Evolutionary conservation across 331 rosid genomes (phyloP), one percentile per base, ranked within the genome.

Genomic region (Cydonia oblonga): DNA sequence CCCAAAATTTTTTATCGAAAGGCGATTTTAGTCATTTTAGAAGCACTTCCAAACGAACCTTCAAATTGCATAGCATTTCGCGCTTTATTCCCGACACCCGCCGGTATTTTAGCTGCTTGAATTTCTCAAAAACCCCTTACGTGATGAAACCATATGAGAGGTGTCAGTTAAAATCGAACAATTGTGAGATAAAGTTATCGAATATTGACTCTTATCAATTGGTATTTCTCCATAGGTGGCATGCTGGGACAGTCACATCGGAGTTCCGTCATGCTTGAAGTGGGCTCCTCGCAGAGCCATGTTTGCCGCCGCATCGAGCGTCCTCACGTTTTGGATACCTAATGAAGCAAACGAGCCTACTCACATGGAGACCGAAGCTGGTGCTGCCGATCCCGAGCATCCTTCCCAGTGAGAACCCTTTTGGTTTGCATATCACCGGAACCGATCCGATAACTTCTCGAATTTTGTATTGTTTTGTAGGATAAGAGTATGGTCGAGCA

Each of bases 231-330:
- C 44, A 9, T 69, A 91, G 98, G 96, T 95, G 80, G 93, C 93
- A 67, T 64, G 81, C 84, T 91, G 96, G 99, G 90, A 69, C 84
- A 95, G 96, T 29, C 85, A 87, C 70, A 86, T 95, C 30, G 97
- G 99, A 4, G 96, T 88, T 56, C 87, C 96, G 25, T 95, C 81
- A 3, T 91, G 99, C 91, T 76, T 95, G 87, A 95, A 87, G 79
- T 91, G 99, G 96, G 96, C 96, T 63, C 97, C 97, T 52, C 96
- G 96, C 60, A 83, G 97, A 25, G 92, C 88, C 76, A 95, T 95
- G 99, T 87, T 91, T 19, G 99, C 83, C 3, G 93, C 96, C 13
- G 97, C 97, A 15, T 91, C 97, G 6, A 83, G 84, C 20, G 96
- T 89, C 63, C 96, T 95, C 40, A 89, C 96, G 10, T 91, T 95